These are phyloP conservation scores for Grosmannia huntii DNA, from an alignment of 2,329 filamentous ascomycete genomes.

Conservation along the genomic window DNA sequence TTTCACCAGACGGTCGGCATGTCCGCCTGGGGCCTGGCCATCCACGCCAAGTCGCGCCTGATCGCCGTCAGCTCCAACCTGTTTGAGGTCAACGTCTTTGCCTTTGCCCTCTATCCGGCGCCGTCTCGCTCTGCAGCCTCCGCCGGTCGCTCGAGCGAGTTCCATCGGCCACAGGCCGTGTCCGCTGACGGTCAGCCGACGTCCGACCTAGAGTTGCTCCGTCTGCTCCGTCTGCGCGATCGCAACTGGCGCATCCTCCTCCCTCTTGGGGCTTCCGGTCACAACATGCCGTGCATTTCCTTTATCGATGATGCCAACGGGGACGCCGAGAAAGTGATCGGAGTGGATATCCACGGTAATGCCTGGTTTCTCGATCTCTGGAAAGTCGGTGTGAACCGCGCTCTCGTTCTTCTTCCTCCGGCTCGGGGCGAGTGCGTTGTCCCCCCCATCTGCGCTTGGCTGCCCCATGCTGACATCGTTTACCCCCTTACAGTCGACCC, in stretches of 20 bases:
- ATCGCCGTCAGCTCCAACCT: conserved; percentile 79
- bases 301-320: conserved; percentile 35
- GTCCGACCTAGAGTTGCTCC: conserved; percentile 10
- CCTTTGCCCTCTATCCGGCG: conserved; percentile 22
- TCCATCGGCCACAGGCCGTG: conserved; percentile 3
- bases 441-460: too few species aligned
- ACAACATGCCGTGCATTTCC: conserved; percentile 41
- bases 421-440: not conserved
- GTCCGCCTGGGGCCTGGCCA: conserved; percentile 80
- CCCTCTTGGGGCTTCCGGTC: conserved; percentile 22
- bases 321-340: conserved; percentile 35
- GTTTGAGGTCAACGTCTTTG: conserved; percentile 39
- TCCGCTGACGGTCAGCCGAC: not conserved
- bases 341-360: conserved; percentile 35
- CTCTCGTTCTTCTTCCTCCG: not conserved
- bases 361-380: conserved; percentile 42
- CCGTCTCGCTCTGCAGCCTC: not conserved
- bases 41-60: conserved; percentile 69
- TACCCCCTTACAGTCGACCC: not conserved
- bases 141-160: conserved; percentile 10
- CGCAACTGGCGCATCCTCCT: conserved; percentile 39
- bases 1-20: conserved; percentile 63
- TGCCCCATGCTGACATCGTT: not conserved
- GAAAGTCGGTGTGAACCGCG: conserved; percentile 19
- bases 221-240: conserved; percentile 26